phyloP scores from a whole-genome alignment of 1,284 basidiomycete species.

The Naganishia liquefaciens region DNA sequence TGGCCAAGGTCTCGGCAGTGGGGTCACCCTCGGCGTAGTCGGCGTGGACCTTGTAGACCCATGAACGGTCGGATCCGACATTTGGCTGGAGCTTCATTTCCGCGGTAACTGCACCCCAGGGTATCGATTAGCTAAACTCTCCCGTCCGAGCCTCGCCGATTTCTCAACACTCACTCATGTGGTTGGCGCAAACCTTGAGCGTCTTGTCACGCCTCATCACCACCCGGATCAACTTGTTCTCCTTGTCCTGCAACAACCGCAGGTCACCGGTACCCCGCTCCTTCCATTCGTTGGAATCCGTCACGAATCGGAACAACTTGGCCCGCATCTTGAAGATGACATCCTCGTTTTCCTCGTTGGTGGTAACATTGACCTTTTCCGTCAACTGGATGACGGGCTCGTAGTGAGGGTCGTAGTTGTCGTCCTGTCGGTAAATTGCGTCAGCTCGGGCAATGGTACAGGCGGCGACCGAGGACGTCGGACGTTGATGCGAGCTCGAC shows the following conservation, averaged over 20 bases:
- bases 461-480: not conserved
- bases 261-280: slow-evolving; percentile 83
- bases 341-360: slow-evolving; percentile 91
- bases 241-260: slow-evolving; percentile 82
- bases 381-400: slow-evolving; percentile 97
- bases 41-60: slow-evolving; percentile 97
- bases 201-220: slow-evolving; percentile 99
- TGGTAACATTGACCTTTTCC: slow-evolving; percentile 88
- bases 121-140: not conserved
- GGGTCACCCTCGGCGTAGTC: slow-evolving; percentile 90
- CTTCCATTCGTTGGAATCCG: slow-evolving; percentile 86
- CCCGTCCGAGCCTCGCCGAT: too few species aligned
- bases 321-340: slow-evolving; percentile 98
- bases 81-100: slow-evolving; percentile 98
- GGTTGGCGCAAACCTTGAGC: slow-evolving; percentile 98
- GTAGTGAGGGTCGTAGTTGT: slow-evolving; percentile 79
- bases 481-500: too few species aligned
- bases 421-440: slow-evolving; percentile 20
- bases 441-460: not conserved
- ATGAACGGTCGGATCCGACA: slow-evolving; percentile 97
- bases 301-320: slow-evolving; percentile 96
- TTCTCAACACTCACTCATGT: slow-evolving; percentile 69
- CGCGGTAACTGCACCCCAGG: slow-evolving; percentile 65
- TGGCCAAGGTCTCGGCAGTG: slow-evolving; percentile 90
- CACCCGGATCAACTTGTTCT: slow-evolving; percentile 86